Base-by-base conservation (phyloP, 148 eudicot genomes). In the Gaultheria prostrata region DNA sequence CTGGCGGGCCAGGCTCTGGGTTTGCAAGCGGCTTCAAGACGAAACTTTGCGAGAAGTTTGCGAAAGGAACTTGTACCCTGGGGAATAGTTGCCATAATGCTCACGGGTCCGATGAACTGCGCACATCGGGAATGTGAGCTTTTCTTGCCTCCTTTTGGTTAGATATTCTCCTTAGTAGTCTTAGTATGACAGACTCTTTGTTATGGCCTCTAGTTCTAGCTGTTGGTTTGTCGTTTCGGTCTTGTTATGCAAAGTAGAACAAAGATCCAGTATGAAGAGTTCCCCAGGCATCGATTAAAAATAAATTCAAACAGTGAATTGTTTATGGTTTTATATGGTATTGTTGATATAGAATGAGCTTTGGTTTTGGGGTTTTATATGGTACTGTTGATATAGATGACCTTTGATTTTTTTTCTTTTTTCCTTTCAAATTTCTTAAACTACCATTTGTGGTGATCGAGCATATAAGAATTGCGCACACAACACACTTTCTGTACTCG, bases 91-190 rank as follows among this genome's bases (percentile, higher is more conserved):
- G n/a, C n/a, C n/a, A n/a, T n/a, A n/a, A n/a, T n/a, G n/a, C n/a
- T n/a, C n/a, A n/a, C n/a, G n/a, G n/a, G n/a, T n/a, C n/a, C n/a
- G n/a, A n/a, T 35, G 97, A 95, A 80, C 82, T 93, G 86, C 92
- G 94, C 24, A 91, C 85, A 82, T n/a, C 86, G 20, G 86, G 90
- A 67, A 74, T 53, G 33, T 11, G 30, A 26, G 69, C 24, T n/a
- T 71, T 30, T 70, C 6, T 35, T 35, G 21, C 15, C 24, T 33
- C 76, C 46, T 72, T 2, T 18, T 13, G 72, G 35, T 71, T 71
- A 30, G 75, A 30, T 33, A 69, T 69, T 69, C 43, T 30, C 17
- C n/a, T 28, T 30, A 17, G 45, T 33, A 32, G 21, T 71, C n/a
- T 33, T 33, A 17, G 17, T 35, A 72, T 8, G 26, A 72, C 12